A percentile compares a stretch with the other conserved stretches of the same genome.
phyloP scores from a whole-genome alignment of 257 asterid genomes.

The Solanum habrochaites region DNA sequence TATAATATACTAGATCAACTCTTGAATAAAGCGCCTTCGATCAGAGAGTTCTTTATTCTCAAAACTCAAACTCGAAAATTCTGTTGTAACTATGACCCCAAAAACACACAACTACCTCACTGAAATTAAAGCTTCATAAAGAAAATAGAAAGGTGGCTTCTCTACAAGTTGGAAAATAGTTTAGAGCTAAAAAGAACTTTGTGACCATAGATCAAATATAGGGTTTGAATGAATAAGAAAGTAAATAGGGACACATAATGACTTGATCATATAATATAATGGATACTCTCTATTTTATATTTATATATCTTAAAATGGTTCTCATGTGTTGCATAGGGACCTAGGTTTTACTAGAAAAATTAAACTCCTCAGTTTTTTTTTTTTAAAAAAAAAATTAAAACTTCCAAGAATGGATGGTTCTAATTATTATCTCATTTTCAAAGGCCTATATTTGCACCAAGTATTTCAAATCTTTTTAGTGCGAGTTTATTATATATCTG shows the following conservation, averaged over 20 bases:
- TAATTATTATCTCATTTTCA: neutral
- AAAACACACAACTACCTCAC: neutral
- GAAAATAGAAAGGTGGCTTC: neutral
- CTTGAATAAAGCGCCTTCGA: neutral
- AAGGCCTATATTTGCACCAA: neutral
- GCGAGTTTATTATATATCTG: too few relatives aligned
- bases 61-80: neutral
- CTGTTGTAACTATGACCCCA: neutral
- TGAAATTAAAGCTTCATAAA: neutral
- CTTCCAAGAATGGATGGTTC: neutral
- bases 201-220: neutral
- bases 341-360: neutral
- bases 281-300: neutral
- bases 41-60: accelerated
- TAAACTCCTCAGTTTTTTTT: neutral
- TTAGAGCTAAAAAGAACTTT: neutral
- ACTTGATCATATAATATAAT: neutral
- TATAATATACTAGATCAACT: neutral
- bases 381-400: too few relatives aligned
- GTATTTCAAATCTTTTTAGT: too few relatives aligned
- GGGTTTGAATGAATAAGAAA: neutral
- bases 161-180: neutral
- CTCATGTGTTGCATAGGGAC: neutral
- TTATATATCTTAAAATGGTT: neutral
- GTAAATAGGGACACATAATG: neutral